Evolutionary conservation across 2,329 filamentous ascomycete species (phyloP).

Genomic region (Hysterium pulicare): DNA sequence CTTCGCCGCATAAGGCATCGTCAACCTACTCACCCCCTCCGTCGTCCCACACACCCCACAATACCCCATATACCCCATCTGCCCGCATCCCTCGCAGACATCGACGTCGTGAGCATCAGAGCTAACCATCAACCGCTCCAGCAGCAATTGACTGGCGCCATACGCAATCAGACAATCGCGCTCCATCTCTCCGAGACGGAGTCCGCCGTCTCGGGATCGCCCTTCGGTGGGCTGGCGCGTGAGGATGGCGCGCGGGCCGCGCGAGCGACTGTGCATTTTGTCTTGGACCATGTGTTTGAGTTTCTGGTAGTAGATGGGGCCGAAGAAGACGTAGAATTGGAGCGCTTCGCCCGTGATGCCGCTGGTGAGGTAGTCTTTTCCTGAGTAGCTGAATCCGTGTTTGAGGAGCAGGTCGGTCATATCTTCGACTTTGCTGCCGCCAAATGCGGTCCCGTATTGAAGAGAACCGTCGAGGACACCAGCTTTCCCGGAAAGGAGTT

Average conservation of each 20-base stretch:
- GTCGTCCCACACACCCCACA: slow-evolving; percentile 90
- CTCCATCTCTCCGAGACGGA: slow-evolving; percentile 97
- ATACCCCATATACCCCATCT: slow-evolving; percentile 94
- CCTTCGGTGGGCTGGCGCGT: slow-evolving; percentile 96
- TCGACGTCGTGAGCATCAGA: slow-evolving; percentile 89
- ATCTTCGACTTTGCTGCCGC: slow-evolving; percentile 77
- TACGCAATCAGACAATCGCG: slow-evolving; percentile 97
- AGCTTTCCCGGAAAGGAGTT: slow-evolving; percentile 91
- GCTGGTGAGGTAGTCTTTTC: slow-evolving; percentile 94
- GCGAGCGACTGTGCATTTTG: slow-evolving; percentile 96
- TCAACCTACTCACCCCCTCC: slow-evolving; percentile 83
- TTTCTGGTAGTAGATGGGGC: slow-evolving; percentile 98
- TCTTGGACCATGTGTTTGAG: slow-evolving; percentile 99
- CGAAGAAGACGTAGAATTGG: slow-evolving; percentile 96
- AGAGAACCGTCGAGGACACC: slow-evolving; percentile 80
- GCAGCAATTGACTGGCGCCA: slow-evolving; percentile 83
- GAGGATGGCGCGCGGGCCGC: slow-evolving; percentile 84
- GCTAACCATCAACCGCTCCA: slow-evolving; percentile 92
- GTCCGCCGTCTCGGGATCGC: slow-evolving; percentile 84
- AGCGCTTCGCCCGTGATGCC: slow-evolving; percentile 93
- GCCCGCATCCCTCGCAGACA: slow-evolving; percentile 87
- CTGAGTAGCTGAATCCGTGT: slow-evolving; percentile 91
- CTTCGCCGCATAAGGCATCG: slow-evolving; percentile 96
- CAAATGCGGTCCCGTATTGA: slow-evolving; percentile 88
- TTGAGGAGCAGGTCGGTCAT: slow-evolving; percentile 83